Evolutionary conservation across 169 alveolate species (phyloP), one percentile per base, ranked within the genome.

Genomic region (Eimeria sp.): DNA sequence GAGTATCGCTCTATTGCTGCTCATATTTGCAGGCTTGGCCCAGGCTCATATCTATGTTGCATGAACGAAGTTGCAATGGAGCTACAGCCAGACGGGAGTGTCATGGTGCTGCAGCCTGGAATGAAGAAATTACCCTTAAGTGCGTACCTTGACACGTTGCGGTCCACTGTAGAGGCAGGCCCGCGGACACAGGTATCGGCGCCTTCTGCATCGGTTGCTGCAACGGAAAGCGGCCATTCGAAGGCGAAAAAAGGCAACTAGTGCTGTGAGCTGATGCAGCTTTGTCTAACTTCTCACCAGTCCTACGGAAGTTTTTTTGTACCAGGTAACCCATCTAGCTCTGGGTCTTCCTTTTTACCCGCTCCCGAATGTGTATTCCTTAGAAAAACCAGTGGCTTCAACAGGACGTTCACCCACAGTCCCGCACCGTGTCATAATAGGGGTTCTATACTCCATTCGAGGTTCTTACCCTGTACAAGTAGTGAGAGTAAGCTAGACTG

Each of bases 31-130:
- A 60, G 93, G 66, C 80, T 85, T 40, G 93, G 80, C 13, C 93
- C 93, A 27, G 93, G 93, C 49, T 54, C 93, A 40, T 85, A 85
- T 62, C 93, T 85, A 80, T 85, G 93, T n/a, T 85, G 77, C 25
- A 85, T 62, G 93, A 60, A 85, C 43, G 80, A 85, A 62, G 80
- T 85, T 85, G 27, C 66, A 27, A 85, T 85, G 93, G 93, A 85
- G 82, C 93, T 85, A 49, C 77, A 85, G 82, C 71, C n/a, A 64
- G 80, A 85, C 46, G 80, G 93, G 43, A 62, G 10, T 46, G 66
- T 85, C 72, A 25, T 37, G 80, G 80, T 85, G 14, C 30, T 60
- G 80, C 80, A 40, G 62, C 74, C 93, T 46, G 93, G 93, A 1
- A 43, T 37, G 40, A 25, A 85, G 20, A 62, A 43, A 23, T 6